Percentiles rank a stretch among this genome's conserved stretches.
These are phyloP conservation scores for Rhynchospora breviuscula DNA, from an alignment of 176 grass and related monocot species.

Conservation along the genomic window DNA sequence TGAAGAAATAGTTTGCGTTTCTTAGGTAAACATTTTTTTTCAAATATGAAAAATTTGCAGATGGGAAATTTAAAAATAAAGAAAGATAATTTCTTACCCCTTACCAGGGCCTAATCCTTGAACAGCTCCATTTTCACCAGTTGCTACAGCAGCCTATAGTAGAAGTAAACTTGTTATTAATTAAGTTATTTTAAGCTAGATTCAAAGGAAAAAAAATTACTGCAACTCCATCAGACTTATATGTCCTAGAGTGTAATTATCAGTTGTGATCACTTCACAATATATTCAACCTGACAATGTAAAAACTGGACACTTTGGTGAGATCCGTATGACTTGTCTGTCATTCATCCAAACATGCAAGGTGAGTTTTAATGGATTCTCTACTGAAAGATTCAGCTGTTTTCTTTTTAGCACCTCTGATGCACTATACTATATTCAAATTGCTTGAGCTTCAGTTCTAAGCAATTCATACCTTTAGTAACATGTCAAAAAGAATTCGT, in stretches of 20 bases:
- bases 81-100: slow-evolving; percentile 48
- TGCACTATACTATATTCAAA: not conserved
- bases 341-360: not conserved
- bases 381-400: not conserved
- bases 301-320: not conserved
- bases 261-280: not conserved
- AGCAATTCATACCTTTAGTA: not conserved
- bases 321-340: not conserved
- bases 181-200: slow-evolving; percentile 4
- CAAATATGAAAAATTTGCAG: slow-evolving; percentile 15
- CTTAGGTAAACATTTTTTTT: not conserved
- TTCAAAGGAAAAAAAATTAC: not conserved
- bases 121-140: slow-evolving; percentile 50
- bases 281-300: not conserved
- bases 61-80: not conserved
- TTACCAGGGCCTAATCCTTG: slow-evolving; percentile 66
- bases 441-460: not conserved
- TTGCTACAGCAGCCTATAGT: slow-evolving; percentile 56
- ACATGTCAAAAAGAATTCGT: not conserved
- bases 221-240: not conserved
- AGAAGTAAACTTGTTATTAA: slow-evolving; percentile 22
- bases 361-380: not conserved
- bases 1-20: slow-evolving; percentile 20
- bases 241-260: not conserved
- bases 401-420: not conserved